Evolutionary conservation across 257 asterid genomes (phyloP), one percentile per base, ranked within the genome.

Genomic region (Solanum habrochaites): DNA sequence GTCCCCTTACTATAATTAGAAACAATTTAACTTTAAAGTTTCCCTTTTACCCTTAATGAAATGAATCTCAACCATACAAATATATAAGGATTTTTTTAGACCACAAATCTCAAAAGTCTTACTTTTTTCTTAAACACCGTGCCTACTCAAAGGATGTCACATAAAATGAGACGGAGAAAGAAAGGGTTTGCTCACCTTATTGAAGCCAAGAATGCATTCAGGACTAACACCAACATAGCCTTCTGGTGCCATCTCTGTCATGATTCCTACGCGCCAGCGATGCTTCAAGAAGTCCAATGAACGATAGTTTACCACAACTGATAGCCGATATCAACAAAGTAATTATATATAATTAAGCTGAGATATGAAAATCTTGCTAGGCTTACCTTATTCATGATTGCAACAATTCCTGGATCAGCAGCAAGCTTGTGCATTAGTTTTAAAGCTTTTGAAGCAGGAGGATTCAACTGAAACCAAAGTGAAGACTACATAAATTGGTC

Each of bases 221-320:
- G 99, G 98, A 87, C 92, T 88, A 77, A 94, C 92, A 69, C 99
- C 99, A 91, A 97, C 99, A 90, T 94, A 95, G 87, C 99, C 99
- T 86, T 92, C 90, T 32, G 99, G 99, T 77, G 98, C 98, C 99
- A 97, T 91, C 94, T 97, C 99, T 29, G 98, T 94, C 95, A 97
- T 88, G 87, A 94, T 91, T 81, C 98, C 98, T 82, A 97, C 98
- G 83, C 94, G 90, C 99, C 99, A 97, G 85, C 91, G 96, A 91
- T 97, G 98, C 99, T 97, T 85, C 85, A 90, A 80, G 78, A 90
- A 88, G 71, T 77, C 86, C 90, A 91, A 90, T 87, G 71, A 88
- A 88, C 12, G 80, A 89, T 29, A 88, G 67, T 62, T 87, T 45
- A 69, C 85, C 85, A 91, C 56, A 84, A 87, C 88, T 52, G 85